Evolutionary conservation across 495 filamentous ascomycete species (phyloP), one percentile per base, ranked within the genome.

Genomic region (Cercophora samala): DNA sequence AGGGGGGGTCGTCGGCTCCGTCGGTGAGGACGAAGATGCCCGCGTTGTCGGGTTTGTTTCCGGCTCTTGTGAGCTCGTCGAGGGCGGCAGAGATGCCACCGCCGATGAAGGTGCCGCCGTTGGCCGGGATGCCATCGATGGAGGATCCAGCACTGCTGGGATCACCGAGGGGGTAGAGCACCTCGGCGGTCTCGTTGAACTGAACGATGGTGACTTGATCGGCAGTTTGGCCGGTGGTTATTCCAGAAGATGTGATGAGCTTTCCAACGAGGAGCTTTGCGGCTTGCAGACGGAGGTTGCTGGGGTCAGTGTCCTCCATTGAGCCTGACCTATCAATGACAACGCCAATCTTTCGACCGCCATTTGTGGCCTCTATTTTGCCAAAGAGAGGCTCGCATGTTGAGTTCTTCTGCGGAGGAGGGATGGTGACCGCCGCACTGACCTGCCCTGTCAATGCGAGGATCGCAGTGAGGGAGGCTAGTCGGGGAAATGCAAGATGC

Each of bases 21-120:
- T 61, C 58, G 18, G 58, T 61, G 18, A 61, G 58, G 23, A 61
- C 58, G 23, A 61, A n/a, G 58, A 61, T 61, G 58, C 58, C 58
- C 4, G 58, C 6, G 6, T 5, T 2, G 25, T 29, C 58, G 13
- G 19, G 23, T 17, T 22, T 25, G 19, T 11, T 25, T 0, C 23
- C 23, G 24, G 8, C 17, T 29, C 23, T 61, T 5, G 58, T 61
- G 23, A 61, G 58, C 23, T 61, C 58, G 29, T 61, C 58, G 21
- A 61, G 11, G 21, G 58, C 58, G 25, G 58, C 58, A 15, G 23
- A 26, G 25, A 61, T 32, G 18, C 58, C 58, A 15, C 21, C 18
- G 21, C 58, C 58, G 24, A 61, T 61, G 58, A 61, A 61, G 5
- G 58, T 61, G 13, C 58, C 58, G 18, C 58, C 58, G 29, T 61